Conservation (phyloP, 345 rosid species). For the Rhizophora mangle region DNA sequence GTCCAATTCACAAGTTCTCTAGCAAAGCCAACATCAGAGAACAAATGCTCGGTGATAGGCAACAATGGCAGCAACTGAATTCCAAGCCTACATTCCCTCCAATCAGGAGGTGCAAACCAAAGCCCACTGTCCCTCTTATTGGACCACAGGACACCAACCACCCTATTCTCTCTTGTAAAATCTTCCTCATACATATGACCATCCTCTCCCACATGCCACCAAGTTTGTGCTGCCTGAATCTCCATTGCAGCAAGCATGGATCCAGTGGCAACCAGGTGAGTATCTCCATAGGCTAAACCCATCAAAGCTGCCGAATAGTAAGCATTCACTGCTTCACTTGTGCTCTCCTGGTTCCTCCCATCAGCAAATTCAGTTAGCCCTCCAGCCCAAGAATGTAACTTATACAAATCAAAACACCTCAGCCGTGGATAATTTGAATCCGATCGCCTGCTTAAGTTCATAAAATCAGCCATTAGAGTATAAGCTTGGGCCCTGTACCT, state of each 20-base stretch:
- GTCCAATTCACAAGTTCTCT: conserved; percentile 82
- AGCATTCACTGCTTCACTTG: conserved; percentile 88
- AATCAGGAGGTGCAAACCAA: conserved; percentile 81
- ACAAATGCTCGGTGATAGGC: conserved; percentile 68
- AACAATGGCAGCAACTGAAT: conserved; percentile 74
- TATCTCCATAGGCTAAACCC: conserved; percentile 92
- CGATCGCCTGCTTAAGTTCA: conserved; percentile 57
- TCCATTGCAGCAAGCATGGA: conserved; percentile 68
- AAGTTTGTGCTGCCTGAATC: conserved; percentile 79
- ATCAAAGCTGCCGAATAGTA: conserved; percentile 89
- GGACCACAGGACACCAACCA: conserved; percentile 85
- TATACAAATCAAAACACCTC: conserved; percentile 86
- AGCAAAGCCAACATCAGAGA: conserved; percentile 54
- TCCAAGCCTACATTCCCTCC: conserved; percentile 83
- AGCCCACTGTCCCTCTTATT: conserved; percentile 87
- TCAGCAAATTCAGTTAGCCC: conserved; percentile 83
- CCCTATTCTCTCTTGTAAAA: conserved; percentile 69
- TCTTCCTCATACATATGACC: conserved; percentile 52
- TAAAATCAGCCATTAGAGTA: conserved; percentile 72
- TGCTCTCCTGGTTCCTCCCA: conserved; percentile 89
- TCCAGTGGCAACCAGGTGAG: conserved; percentile 61
- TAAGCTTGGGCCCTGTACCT: conserved; percentile 78
- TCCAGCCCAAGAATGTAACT: conserved; percentile 95
- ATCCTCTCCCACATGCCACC: conserved; percentile 87
- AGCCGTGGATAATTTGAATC: conserved; percentile 60